These are phyloP conservation scores for Helianthus annuus DNA, from an alignment of 129 eudicot genomes.

Conservation along the genomic window DNA sequence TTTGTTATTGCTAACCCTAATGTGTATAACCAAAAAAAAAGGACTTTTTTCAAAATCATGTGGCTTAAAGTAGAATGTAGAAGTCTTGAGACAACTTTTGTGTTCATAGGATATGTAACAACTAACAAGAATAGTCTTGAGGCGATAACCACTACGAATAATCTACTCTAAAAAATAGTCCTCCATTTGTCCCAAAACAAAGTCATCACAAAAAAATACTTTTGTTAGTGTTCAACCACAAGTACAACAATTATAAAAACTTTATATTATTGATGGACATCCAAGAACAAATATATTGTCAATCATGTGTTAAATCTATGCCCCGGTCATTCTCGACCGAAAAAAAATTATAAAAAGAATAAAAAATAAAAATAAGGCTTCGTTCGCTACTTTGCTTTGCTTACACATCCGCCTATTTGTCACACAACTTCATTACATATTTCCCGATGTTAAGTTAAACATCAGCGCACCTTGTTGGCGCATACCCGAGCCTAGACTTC, in stretches of 20 bases:
- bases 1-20: too few species aligned
- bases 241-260: not conserved
- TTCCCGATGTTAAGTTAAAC: slow-evolving; percentile 27
- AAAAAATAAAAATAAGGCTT: not conserved
- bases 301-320: slow-evolving; percentile 36
- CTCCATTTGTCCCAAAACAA: too few species aligned
- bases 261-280: slow-evolving; percentile 20
- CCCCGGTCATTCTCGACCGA: slow-evolving; percentile 34
- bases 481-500: slow-evolving; percentile 85
- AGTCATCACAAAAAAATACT: too few species aligned
- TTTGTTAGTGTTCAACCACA: not conserved
- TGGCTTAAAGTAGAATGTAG: too few species aligned
- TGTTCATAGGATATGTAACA: too few species aligned
- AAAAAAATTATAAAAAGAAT: slow-evolving; percentile 15
- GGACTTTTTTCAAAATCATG: too few species aligned
- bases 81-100: too few species aligned
- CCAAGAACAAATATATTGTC: slow-evolving; percentile 20
- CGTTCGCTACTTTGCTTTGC: slow-evolving; percentile 15
- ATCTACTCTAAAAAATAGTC: too few species aligned
- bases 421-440: not conserved
- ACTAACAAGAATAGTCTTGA: too few species aligned
- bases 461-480: slow-evolving; percentile 81
- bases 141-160: too few species aligned
- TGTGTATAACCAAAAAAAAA: too few species aligned
- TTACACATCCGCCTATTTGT: slow-evolving; percentile 5